These are phyloP conservation scores for Corchorus olitorius DNA, from an alignment of 345 rosid species.

Conservation along the genomic window DNA sequence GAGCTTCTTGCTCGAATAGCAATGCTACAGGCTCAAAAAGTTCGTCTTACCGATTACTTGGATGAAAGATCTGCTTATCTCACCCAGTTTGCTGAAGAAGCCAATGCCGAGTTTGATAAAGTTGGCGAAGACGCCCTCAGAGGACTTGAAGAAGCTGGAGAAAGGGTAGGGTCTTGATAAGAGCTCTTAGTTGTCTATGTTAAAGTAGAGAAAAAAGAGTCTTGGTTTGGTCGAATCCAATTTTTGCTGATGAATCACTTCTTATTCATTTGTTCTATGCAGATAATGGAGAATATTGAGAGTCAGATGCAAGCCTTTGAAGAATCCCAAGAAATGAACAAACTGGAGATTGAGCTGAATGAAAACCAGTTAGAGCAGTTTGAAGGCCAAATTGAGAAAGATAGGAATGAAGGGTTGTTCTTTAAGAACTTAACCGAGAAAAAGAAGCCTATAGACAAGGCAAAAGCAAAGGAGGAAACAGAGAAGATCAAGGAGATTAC, in stretches of 20 bases:
- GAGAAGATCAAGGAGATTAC: constrained; percentile 51
- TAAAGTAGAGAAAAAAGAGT: neutral
- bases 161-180: constrained; percentile 55
- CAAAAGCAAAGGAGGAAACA: constrained; percentile 62
- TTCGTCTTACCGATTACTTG: constrained; percentile 80
- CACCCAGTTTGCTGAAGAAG: constrained; percentile 85
- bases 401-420: constrained; percentile 82
- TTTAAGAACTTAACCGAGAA: constrained; percentile 70
- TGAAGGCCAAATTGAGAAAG: constrained; percentile 69
- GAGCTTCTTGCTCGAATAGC: constrained; percentile 86
- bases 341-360: constrained; percentile 60
- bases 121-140: constrained; percentile 92
- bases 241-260: constrained; percentile 20
- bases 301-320: constrained; percentile 84
- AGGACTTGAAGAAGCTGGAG: constrained; percentile 82
- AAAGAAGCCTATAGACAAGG: constrained; percentile 49
- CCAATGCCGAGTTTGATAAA: constrained; percentile 74
- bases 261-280: constrained; percentile 28
- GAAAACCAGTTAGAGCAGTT: constrained; percentile 67
- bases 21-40: constrained; percentile 81
- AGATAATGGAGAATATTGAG: constrained; percentile 88
- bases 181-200: constrained; percentile 6
- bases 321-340: constrained; percentile 70
- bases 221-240: neutral
- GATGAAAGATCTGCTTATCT: constrained; percentile 80